A percentile compares a stretch with the other conserved stretches of the same genome.
These are phyloP conservation scores for Pythium rishiriense DNA, from an alignment of 352 stramenopile species.

Conservation along the genomic window DNA sequence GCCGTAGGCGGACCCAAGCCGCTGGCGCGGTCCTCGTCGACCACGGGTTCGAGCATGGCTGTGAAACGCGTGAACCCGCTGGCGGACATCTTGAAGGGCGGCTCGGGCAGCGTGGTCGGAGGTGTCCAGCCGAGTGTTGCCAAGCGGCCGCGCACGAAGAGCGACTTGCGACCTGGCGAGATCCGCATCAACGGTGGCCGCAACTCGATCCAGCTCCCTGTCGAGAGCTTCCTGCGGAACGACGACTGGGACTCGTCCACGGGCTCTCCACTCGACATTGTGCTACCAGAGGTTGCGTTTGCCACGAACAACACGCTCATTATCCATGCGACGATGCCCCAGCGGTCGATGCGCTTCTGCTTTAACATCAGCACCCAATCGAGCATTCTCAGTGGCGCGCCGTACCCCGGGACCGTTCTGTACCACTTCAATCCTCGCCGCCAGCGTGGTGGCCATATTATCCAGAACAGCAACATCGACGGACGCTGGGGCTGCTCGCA, in stretches of 20 bases:
- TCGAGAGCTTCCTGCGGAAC: conserved; percentile 73
- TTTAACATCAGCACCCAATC: conserved; percentile 79
- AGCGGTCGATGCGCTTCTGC: conserved; percentile 62
- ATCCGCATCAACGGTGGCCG: conserved; percentile 77
- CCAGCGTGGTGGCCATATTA: conserved; percentile 60
- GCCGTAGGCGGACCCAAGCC: conserved; percentile 26
- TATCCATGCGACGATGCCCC: conserved; percentile 71
- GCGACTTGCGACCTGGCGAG: conserved; percentile 65
- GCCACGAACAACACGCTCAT: conserved; percentile 86
- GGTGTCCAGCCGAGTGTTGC: conserved; percentile 43
- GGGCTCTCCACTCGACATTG: conserved; percentile 53
- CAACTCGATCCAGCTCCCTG: conserved; percentile 70
- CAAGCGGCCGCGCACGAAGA: conserved; percentile 68
- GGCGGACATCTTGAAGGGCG: conserved; percentile 74
- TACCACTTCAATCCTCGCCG: conserved; percentile 82
- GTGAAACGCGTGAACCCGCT: conserved; percentile 79
- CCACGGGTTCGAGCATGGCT: conserved; percentile 21
- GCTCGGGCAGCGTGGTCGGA: conserved; percentile 65
- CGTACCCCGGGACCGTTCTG: conserved; percentile 73
- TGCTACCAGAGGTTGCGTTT: conserved; percentile 74
- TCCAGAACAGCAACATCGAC: conserved; percentile 86
- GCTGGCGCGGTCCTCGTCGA: conserved; percentile 16
- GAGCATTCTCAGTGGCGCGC: conserved; percentile 66
- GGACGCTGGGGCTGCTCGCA: conserved; percentile 73
- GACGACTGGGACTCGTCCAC: conserved; percentile 84